Conservation (phyloP, 2,329 filamentous ascomycete genomes). For the Claviceps africana region DNA sequence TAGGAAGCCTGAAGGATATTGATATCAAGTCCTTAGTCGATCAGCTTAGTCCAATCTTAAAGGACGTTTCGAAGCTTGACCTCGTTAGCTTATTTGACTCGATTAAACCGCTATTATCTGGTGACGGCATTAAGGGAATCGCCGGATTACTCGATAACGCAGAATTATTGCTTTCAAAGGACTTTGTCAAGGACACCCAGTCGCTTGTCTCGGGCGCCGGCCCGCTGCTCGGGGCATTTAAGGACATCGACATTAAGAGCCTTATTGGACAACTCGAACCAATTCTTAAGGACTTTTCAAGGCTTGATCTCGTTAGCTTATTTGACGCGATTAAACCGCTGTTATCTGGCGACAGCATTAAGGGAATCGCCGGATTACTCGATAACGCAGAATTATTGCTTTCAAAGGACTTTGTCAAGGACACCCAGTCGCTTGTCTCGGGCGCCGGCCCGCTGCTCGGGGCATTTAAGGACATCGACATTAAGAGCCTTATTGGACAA, state of each 20-base stretch:
- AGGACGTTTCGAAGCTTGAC: conserved; percentile 7
- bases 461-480: conserved; percentile 17
- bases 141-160: conserved; percentile 18
- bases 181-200: conserved; percentile 20
- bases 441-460: conserved; percentile 19
- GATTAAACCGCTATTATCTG: conserved; percentile 8
- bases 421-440: conserved; percentile 13
- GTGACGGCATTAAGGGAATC: conserved; percentile 12
- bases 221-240: conserved; percentile 21
- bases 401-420: conserved; percentile 18
- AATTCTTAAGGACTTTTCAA: conserved; percentile 12
- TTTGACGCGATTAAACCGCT: conserved; percentile 8
- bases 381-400: conserved; percentile 17
- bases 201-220: conserved; percentile 11
- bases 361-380: too few species aligned
- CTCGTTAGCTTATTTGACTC: conserved; percentile 2
- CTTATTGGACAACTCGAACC: conserved; percentile 12
- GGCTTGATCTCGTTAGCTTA: conserved; percentile 3
- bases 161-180: conserved; percentile 15
- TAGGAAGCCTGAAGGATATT: conserved; percentile 20
- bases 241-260: conserved; percentile 15
- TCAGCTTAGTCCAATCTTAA: conserved; percentile 16
- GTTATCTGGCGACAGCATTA: neutral
- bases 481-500: conserved; percentile 9
- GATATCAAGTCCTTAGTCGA: conserved; percentile 9